A percentile compares a stretch with the other conserved stretches of the same genome.
These are phyloP conservation scores for thale cress (Arabidopsis thaliana) DNA, from an alignment of 345 rosid genomes.

Conservation along the genomic window DNA sequence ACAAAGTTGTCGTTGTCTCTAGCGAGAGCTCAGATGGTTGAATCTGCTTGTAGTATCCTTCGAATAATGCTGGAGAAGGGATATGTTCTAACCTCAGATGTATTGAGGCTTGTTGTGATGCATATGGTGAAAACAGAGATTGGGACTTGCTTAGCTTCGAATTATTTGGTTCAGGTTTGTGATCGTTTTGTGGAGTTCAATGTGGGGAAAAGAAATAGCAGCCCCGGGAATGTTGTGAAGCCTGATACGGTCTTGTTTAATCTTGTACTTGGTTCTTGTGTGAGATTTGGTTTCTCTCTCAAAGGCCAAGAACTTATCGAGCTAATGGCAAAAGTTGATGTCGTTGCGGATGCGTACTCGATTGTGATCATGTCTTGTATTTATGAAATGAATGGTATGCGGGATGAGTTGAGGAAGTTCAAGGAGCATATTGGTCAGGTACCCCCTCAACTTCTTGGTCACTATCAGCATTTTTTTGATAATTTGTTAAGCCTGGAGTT, in stretches of 20 bases:
- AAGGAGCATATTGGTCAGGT: conserved; percentile 58
- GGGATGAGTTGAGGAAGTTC: conserved; percentile 76
- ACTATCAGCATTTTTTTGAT: conserved; percentile 63
- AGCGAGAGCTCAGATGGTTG: conserved; percentile 73
- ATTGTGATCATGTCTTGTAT: conserved; percentile 60
- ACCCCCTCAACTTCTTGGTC: conserved; percentile 53
- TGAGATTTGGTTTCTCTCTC: conserved; percentile 62
- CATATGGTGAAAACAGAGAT: conserved; percentile 80
- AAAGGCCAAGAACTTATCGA: conserved; percentile 79
- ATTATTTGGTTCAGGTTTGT: conserved; percentile 70
- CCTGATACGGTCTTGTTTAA: conserved; percentile 74
- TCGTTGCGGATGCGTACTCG: conserved; percentile 78
- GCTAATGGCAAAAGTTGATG: conserved; percentile 60
- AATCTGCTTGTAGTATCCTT: conserved; percentile 60
- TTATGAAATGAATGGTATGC: conserved; percentile 75
- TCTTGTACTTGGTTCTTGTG: conserved; percentile 78
- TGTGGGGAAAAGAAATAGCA: conserved; percentile 35
- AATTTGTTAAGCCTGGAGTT: conserved; percentile 74
- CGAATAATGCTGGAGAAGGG: conserved; percentile 62
- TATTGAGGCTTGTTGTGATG: conserved; percentile 55
- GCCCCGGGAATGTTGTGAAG: conserved; percentile 48
- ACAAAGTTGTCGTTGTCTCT: conserved; percentile 63
- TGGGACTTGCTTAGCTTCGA: conserved; percentile 72
- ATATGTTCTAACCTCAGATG: conserved; percentile 43
- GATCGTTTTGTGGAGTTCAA: conserved; percentile 39